A percentile compares a stretch with the other conserved stretches of the same genome.
Conservation (phyloP, 768 basidiomycete species). For the Podaxis sp. region DNA sequence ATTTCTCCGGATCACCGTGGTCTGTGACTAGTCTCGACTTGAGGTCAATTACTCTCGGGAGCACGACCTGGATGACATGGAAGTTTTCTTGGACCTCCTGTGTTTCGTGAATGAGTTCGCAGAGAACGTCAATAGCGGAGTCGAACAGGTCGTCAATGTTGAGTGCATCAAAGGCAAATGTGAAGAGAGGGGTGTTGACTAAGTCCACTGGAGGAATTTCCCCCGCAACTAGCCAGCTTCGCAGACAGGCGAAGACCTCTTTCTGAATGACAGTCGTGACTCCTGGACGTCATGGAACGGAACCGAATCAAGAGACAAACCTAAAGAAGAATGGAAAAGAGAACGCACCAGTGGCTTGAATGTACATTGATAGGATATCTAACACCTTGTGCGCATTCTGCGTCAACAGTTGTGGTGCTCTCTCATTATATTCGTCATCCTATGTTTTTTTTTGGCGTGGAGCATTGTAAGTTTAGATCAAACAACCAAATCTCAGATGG, state of each 20-base stretch:
- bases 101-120: conserved; percentile 96
- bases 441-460: conserved; percentile 26
- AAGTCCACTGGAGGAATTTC: conserved; percentile 70
- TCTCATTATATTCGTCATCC: conserved; percentile 75
- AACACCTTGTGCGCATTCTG: conserved; percentile 71
- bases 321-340: not conserved
- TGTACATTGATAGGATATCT: conserved; percentile 82
- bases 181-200: conserved; percentile 76
- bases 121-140: conserved; percentile 85
- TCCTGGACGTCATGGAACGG: conserved; percentile 47
- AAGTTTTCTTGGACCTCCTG: conserved; percentile 97
- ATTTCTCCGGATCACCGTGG: conserved; percentile 81
- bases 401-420: conserved; percentile 61
- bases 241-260: conserved; percentile 82
- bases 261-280: conserved; percentile 76
- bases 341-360: conserved; percentile 77
- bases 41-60: conserved; percentile 82
- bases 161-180: conserved; percentile 82
- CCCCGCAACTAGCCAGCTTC: conserved; percentile 86
- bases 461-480: conserved; percentile 5
- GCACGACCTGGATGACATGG: conserved; percentile 81
- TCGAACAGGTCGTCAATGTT: conserved; percentile 89
- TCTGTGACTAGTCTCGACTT: conserved; percentile 57
- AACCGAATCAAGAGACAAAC: not conserved
- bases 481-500: not conserved